Evolutionary conservation across 495 filamentous ascomycete genomes (phyloP).

Genomic region (Aspergillus coremiiformis): DNA sequence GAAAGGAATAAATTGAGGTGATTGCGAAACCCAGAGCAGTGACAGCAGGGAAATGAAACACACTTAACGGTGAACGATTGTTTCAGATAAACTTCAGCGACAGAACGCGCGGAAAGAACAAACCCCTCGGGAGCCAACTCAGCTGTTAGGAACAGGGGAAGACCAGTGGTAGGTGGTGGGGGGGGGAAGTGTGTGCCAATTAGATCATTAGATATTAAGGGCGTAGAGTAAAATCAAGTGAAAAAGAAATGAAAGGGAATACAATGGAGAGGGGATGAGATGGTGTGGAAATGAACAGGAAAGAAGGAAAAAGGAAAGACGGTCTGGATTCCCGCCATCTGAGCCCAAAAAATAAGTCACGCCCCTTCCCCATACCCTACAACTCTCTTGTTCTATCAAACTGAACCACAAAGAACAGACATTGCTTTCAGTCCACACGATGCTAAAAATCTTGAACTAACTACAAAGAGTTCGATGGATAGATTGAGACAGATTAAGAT

Average conservation of each 20-base stretch:
- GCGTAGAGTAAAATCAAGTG: neutral
- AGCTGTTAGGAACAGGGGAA: neutral
- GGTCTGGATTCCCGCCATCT: neutral
- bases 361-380: neutral
- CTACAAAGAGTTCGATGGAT: too few species aligned
- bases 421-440: too few species aligned
- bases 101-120: neutral
- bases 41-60: slow-evolving; percentile 15
- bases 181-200: neutral
- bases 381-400: too few species aligned
- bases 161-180: neutral
- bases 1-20: neutral
- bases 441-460: too few species aligned
- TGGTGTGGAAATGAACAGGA: neutral
- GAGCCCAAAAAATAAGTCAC: neutral
- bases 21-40: neutral
- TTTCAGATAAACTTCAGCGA: neutral
- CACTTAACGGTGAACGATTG: slow-evolving; percentile 8
- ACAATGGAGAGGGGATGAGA: neutral
- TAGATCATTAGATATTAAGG: neutral
- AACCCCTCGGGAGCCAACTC: neutral
- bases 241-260: neutral
- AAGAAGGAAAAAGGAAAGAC: neutral
- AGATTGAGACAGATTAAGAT: too few species aligned
- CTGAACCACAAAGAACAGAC: neutral